A percentile compares a stretch with the other conserved stretches of the same genome.
These are phyloP conservation scores for Taphrina deformans DNA, from an alignment of 1,139 yeast species.

Conservation along the genomic window DNA sequence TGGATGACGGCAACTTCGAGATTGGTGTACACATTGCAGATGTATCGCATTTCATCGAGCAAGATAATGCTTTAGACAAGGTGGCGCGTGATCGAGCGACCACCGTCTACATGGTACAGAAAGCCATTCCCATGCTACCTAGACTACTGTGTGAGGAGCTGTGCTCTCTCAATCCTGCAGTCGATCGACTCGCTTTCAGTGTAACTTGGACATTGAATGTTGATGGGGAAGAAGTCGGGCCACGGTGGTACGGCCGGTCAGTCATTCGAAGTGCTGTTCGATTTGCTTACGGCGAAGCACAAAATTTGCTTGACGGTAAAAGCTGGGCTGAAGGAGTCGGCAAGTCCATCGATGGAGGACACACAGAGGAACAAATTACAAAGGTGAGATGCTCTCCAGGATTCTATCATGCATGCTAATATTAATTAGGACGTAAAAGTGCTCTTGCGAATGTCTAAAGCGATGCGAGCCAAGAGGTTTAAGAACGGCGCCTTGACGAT, in stretches of 20 bases:
- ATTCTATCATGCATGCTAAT: not conserved
- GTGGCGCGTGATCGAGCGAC: conserved; percentile 89
- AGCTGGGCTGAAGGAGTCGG: conserved; percentile 35
- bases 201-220: conserved; percentile 52
- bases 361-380: conserved; percentile 29
- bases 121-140: conserved; percentile 68
- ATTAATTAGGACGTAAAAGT: conserved; percentile 3
- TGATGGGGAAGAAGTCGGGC: conserved; percentile 33
- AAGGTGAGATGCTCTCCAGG: not conserved
- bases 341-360: conserved; percentile 32
- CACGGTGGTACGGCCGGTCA: conserved; percentile 35
- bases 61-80: conserved; percentile 76
- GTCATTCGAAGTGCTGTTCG: conserved; percentile 33
- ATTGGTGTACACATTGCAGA: conserved; percentile 80
- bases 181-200: conserved; percentile 66
- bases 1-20: conserved; percentile 42
- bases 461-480: conserved; percentile 51
- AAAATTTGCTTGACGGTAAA: conserved; percentile 33
- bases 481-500: conserved; percentile 51
- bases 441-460: conserved; percentile 30
- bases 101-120: conserved; percentile 85
- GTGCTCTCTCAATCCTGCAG: conserved; percentile 64
- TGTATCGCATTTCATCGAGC: conserved; percentile 66
- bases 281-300: conserved; percentile 35
- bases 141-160: conserved; percentile 55